Conservation (phyloP, 2,329 filamentous ascomycete genomes). For the Scopulariopsis brevicaulis region DNA sequence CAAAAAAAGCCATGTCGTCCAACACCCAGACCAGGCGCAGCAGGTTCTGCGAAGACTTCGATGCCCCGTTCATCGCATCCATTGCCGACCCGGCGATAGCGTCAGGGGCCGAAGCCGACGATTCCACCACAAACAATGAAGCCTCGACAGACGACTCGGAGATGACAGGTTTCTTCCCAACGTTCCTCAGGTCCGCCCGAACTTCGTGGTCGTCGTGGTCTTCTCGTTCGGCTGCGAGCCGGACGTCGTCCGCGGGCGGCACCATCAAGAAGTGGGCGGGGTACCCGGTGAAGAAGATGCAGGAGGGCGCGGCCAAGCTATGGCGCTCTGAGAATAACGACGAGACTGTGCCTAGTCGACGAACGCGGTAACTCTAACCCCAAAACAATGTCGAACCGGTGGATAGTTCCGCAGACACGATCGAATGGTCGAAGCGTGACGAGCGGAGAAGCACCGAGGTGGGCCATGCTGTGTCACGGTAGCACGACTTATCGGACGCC, state of each 20-base stretch:
- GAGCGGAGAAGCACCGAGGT: background rate
- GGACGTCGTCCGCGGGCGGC: background rate
- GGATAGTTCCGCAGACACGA: background rate
- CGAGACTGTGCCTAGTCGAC: background rate
- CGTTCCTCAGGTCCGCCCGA: background rate
- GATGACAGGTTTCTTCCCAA: no score
- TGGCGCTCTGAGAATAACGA: background rate
- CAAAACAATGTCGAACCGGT: no score
- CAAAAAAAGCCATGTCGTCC: background rate
- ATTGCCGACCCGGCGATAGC: conserved; percentile 18
- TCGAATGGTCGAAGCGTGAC: background rate
- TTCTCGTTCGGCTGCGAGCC: background rate
- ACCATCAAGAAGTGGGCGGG: background rate
- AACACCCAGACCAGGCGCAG: conserved; percentile 11
- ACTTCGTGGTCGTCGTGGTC: background rate
- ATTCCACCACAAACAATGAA: background rate
- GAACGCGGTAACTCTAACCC: background rate
- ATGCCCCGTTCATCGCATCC: conserved; percentile 23
- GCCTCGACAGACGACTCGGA: background rate
- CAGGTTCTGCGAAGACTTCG: conserved; percentile 24
- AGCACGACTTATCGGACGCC: background rate
- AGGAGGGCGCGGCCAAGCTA: background rate
- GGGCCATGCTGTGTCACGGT: background rate
- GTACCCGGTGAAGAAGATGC: background rate
- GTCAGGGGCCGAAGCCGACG: conserved; percentile 11